Conservation (phyloP, 1,284 basidiomycete genomes). For the Heterobasidion irregulare region DNA sequence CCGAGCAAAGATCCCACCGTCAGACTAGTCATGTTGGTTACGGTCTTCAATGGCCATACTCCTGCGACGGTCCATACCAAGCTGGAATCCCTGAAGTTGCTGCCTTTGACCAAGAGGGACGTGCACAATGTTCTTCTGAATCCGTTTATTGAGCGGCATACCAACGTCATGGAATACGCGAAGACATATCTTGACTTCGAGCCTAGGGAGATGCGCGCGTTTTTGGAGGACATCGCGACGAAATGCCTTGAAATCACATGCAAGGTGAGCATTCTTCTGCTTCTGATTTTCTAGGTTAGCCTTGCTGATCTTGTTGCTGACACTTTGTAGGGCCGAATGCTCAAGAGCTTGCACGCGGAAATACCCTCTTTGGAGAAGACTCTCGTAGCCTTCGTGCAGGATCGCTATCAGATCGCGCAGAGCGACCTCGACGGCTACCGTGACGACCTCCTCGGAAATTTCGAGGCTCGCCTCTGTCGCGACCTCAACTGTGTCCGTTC, state of each 20-base stretch:
- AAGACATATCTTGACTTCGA: slow-evolving; percentile 35
- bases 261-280: slow-evolving; percentile 35
- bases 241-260: slow-evolving; percentile 53
- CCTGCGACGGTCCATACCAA: slow-evolving; percentile 26
- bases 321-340: slow-evolving; percentile 45
- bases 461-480: slow-evolving; percentile 7
- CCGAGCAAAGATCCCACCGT: slow-evolving; percentile 48
- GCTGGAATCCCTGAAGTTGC: slow-evolving; percentile 42
- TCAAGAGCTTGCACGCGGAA: slow-evolving; percentile 43
- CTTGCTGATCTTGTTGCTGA: not conserved
- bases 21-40: slow-evolving; percentile 59
- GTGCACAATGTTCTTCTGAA: slow-evolving; percentile 53
- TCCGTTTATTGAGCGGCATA: slow-evolving; percentile 57
- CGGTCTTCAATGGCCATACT: slow-evolving; percentile 43
- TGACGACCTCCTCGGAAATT: slow-evolving; percentile 9
- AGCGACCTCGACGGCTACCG: slow-evolving; percentile 22
- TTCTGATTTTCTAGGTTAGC: not conserved
- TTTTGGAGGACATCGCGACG: slow-evolving; percentile 45
- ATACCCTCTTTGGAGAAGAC: slow-evolving; percentile 31
- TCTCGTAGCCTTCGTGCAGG: slow-evolving; percentile 35
- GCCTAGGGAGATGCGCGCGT: slow-evolving; percentile 28
- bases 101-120: slow-evolving; percentile 49
- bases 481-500: slow-evolving; percentile 2
- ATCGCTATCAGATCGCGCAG: slow-evolving; percentile 39
- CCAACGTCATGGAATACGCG: slow-evolving; percentile 46